These are phyloP conservation scores for Yarrowia osloensis DNA, from an alignment of 805 yeast genomes.

Conservation along the genomic window DNA sequence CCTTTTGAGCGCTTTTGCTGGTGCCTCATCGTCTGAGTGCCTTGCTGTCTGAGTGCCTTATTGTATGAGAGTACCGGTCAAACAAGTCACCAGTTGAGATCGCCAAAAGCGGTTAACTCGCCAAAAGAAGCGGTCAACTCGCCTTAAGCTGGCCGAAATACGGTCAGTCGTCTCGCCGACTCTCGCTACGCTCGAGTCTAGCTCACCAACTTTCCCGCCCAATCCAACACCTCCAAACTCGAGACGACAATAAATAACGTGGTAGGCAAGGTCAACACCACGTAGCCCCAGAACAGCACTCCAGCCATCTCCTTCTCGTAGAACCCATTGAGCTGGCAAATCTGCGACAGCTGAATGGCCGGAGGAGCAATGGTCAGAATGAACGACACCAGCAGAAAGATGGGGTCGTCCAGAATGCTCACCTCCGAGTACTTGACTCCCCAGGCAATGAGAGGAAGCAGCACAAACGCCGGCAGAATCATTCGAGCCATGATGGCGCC, in stretches of 20 bases:
- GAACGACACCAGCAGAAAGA: slow-evolving; percentile 60
- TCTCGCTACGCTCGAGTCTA: no score
- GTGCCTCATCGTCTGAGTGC: no score
- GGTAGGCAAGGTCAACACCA: slow-evolving; percentile 59
- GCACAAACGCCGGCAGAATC: slow-evolving; percentile 58
- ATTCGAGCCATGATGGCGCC: slow-evolving; percentile 60
- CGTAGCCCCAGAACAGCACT: slow-evolving; percentile 68
- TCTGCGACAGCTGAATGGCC: slow-evolving; percentile 67
- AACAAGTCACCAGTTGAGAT: no score
- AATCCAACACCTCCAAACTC: slow-evolving; percentile 56
- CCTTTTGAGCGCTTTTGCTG: no score
- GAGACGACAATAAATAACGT: slow-evolving; percentile 58
- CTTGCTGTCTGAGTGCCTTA: no score
- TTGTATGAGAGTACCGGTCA: no score
- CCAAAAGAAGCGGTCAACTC: no score
- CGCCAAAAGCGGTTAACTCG: no score
- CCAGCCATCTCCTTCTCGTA: slow-evolving; percentile 67
- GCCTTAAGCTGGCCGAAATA: no score
- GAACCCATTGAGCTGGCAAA: slow-evolving; percentile 60
- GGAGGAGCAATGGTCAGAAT: slow-evolving; percentile 65
- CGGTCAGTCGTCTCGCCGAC: no score
- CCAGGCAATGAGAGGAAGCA: slow-evolving; percentile 56
- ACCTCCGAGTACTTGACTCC: slow-evolving; percentile 55
- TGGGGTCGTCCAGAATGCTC: slow-evolving; percentile 55
- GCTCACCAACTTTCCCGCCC: slow-evolving; percentile 45